A percentile compares a stretch with the other conserved stretches of the same genome.
phyloP scores from a whole-genome alignment of 768 basidiomycete genomes.

The Leccinum uliginosum region DNA sequence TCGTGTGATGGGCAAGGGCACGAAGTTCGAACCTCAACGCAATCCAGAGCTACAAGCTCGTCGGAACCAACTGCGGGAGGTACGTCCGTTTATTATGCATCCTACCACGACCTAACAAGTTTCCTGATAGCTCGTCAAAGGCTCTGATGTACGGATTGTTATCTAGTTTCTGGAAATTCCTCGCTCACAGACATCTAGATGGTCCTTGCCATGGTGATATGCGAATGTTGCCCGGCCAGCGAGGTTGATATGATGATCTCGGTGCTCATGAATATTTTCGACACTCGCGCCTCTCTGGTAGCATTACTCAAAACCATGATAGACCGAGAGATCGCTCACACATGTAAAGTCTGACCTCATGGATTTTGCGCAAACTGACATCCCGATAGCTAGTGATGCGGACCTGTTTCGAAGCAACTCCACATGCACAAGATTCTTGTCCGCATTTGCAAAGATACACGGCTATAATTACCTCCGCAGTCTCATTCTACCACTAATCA shows the following conservation, averaged over 20 bases:
- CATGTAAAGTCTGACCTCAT: slow-evolving; percentile 44
- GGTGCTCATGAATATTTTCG: slow-evolving; percentile 82
- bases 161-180: background rate
- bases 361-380: slow-evolving; percentile 2
- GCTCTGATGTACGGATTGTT: slow-evolving; percentile 54
- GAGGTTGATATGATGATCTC: slow-evolving; percentile 85
- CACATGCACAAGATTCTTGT: slow-evolving; percentile 81
- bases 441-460: slow-evolving; percentile 82
- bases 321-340: slow-evolving; percentile 75
- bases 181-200: slow-evolving; percentile 42
- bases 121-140: slow-evolving; percentile 58
- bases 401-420: slow-evolving; percentile 87
- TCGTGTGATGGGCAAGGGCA: slow-evolving; percentile 73
- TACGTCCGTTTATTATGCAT: slow-evolving; percentile 28
- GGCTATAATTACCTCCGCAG: slow-evolving; percentile 89
- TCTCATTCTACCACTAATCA: slow-evolving; percentile 72
- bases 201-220: slow-evolving; percentile 78
- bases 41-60: slow-evolving; percentile 43
- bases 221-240: slow-evolving; percentile 73
- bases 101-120: slow-evolving; percentile 4
- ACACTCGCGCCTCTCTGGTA: slow-evolving; percentile 69
- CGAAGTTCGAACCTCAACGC: slow-evolving; percentile 66
- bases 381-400: slow-evolving; percentile 62
- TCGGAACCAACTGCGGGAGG: slow-evolving; percentile 56
- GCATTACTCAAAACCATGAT: slow-evolving; percentile 78